Conservation (phyloP, 75 land plant genomes). For the Picea sitchensis region DNA sequence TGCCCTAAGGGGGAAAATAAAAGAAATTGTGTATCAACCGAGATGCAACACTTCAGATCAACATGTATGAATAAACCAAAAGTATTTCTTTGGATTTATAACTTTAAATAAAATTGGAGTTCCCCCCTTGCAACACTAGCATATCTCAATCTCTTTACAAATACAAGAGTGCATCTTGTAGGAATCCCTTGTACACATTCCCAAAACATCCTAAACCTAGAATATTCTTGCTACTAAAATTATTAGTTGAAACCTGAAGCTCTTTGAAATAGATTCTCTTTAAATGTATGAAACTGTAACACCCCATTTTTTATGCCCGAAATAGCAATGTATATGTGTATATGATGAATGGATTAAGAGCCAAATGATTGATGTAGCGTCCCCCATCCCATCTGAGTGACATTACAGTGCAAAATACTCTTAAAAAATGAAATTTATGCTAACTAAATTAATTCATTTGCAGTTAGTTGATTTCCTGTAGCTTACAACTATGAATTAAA, state of each 20-base stretch:
- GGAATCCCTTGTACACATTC: slow-evolving; percentile 68
- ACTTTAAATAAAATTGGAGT: slow-evolving; percentile 66
- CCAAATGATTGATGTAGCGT: no score
- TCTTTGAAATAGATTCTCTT: slow-evolving; percentile 66
- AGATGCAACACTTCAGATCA: slow-evolving; percentile 84
- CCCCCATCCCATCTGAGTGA: no score
- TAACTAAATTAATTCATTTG: no score
- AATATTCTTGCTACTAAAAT: slow-evolving; percentile 66
- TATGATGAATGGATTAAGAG: no score
- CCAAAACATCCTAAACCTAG: slow-evolving; percentile 84
- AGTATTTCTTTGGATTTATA: slow-evolving; percentile 62
- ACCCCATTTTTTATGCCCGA: no score
- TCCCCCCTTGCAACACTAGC: slow-evolving; percentile 64
- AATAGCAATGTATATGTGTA: no score
- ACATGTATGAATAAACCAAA: slow-evolving; percentile 83
- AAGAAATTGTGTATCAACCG: slow-evolving; percentile 56
- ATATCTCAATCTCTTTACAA: slow-evolving; percentile 80
- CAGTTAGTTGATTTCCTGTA: no score
- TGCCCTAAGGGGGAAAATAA: neutral
- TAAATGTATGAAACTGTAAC: slow-evolving; percentile 47
- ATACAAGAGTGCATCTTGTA: slow-evolving; percentile 68
- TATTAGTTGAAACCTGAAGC: slow-evolving; percentile 64
- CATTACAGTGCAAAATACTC: no score
- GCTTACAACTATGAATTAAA: no score
- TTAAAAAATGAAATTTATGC: no score